phyloP scores from a whole-genome alignment of 1,284 basidiomycete genomes.

The Puccinia polysora region DNA sequence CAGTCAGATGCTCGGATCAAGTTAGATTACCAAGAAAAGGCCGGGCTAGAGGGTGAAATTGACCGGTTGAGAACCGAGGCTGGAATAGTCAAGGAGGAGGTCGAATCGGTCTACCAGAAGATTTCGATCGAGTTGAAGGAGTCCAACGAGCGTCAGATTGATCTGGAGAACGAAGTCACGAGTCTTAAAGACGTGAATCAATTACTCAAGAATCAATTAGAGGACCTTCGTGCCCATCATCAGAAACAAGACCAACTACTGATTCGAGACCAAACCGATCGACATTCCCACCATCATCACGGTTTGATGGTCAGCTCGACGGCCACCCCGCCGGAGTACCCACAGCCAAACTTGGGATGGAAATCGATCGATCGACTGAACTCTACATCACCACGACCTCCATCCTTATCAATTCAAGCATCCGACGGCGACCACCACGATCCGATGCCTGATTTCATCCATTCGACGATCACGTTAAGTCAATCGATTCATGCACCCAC shows the following conservation, averaged over 20 bases:
- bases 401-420: neutral
- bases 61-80: slow-evolving; percentile 9
- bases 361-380: neutral
- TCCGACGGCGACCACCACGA: no score
- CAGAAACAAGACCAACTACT: neutral
- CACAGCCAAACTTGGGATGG: neutral
- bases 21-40: neutral
- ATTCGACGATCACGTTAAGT: slow-evolving; percentile 4
- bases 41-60: slow-evolving; percentile 1
- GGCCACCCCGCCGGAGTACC: no score
- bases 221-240: slow-evolving; percentile 1
- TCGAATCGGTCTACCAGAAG: slow-evolving; percentile 3
- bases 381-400: neutral
- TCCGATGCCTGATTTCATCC: slow-evolving; percentile 3
- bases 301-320: no score
- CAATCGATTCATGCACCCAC: slow-evolving; percentile 20
- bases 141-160: neutral
- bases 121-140: slow-evolving; percentile 11
- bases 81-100: slow-evolving; percentile 9
- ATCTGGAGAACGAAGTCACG: neutral
- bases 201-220: slow-evolving; percentile 13
- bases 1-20: slow-evolving; percentile 7
- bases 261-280: no score
- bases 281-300: no score
- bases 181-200: slow-evolving; percentile 1